Base-by-base conservation (phyloP, 1,284 basidiomycete genomes). In the Porodaedalea pini region DNA sequence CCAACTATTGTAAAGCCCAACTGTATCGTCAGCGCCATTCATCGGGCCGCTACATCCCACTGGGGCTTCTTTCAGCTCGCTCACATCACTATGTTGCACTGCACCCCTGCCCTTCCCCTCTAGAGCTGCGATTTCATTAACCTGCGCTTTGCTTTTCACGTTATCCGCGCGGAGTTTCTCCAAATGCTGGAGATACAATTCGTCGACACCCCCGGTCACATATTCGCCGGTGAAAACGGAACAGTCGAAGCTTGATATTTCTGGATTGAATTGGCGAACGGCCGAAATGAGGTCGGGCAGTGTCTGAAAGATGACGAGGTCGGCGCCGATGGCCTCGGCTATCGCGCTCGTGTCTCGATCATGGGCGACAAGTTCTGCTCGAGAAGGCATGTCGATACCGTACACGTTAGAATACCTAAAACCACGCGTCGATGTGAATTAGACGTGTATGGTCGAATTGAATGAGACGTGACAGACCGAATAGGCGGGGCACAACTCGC, bases 361-460 rank as follows among this genome's bases (percentile, higher is more conserved):
- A 72, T 97, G 81, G 0, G 95, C 97, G 51, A 99, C 96, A 34
- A 99, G 88, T 71, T 99, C 97, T 37, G 78, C 74, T 7, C 94
- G 87, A 1, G 94, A 94, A 31, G 97, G 97, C 97, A 99, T 99
- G 77, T 99, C 97, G 69, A 99, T 99, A 32, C 97, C 97, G 74
- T 99, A 99, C 4, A 99, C 97, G 69, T 99, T 98, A 8, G 93
- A 89, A 72, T 87, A 85, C 44, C 93, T 92, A 52, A 2, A 21
- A 2, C 23, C 4, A 41, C 19, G 47, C 58, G 34, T 39, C 36
- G 17, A 51, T 51, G 34, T 29, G 52, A 59, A 53, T 23, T 11
- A 23, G 48, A 61, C n/a, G n/a, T n/a, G 52, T 48, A 17, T 51
- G 8, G 49, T 21, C 39, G 45, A 8, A 13, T 44, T 5, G 32